Conservation (phyloP, 208 protist species). For the Endotrypanum monterogeii region DNA sequence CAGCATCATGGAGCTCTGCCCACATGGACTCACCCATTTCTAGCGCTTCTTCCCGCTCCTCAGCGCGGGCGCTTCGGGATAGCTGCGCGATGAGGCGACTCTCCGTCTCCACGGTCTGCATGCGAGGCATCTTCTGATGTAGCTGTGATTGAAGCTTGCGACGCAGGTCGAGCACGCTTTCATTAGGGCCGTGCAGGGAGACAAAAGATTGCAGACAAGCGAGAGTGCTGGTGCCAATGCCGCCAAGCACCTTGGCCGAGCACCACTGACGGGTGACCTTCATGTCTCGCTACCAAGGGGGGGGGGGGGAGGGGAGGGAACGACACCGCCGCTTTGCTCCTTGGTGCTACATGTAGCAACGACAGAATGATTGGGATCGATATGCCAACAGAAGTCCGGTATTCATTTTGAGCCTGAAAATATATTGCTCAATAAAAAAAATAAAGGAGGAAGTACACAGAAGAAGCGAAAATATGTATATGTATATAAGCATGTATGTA, state of each 20-base stretch:
- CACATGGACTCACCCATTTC: conserved; percentile 69
- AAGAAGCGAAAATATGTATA: background rate
- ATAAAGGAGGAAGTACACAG: background rate
- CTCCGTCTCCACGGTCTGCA: conserved; percentile 63
- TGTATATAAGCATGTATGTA: too few species aligned
- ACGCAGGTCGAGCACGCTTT: conserved; percentile 31
- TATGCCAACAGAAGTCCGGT: background rate
- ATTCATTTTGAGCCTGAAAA: too few species aligned
- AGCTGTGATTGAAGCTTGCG: conserved; percentile 32
- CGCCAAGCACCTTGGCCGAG: background rate
- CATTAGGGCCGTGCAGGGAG: conserved; percentile 6
- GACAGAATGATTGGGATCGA: too few species aligned
- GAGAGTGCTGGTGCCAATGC: background rate
- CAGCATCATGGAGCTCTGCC: conserved; percentile 51
- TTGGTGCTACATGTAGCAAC: background rate
- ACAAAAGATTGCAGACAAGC: conserved; percentile 9
- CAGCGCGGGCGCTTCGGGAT: conserved; percentile 40
- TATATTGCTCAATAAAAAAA: background rate
- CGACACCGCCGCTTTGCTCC: background rate
- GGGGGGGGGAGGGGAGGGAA: background rate
- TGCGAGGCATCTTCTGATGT: conserved; percentile 28
- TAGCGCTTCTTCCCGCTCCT: conserved; percentile 74
- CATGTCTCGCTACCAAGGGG: background rate
- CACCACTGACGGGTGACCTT: conserved; percentile 1
- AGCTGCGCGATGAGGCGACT: conserved; percentile 65